Percentiles rank a stretch among this genome's conserved stretches.
Conservation (phyloP, 768 basidiomycete species). For the Russula brevipes region DNA sequence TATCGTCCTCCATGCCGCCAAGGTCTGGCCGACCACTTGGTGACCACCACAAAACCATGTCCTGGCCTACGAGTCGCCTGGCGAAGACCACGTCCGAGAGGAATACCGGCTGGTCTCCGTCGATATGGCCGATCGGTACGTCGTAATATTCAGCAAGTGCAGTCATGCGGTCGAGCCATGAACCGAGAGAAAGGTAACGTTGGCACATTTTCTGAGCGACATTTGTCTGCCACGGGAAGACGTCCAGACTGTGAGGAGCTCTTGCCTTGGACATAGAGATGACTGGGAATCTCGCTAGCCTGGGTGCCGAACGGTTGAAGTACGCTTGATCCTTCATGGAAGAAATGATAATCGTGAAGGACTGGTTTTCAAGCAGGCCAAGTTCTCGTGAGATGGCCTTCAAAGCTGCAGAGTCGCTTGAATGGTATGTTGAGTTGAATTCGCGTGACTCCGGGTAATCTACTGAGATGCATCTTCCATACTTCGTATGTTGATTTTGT, state of each 20-base stretch:
- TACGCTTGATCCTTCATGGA: constrained; percentile 80
- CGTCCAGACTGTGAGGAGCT: constrained; percentile 65
- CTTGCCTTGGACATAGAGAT: constrained; percentile 81
- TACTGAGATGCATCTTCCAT: constrained; percentile 45
- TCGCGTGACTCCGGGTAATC: constrained; percentile 59
- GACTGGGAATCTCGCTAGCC: constrained; percentile 79
- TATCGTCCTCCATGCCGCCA: constrained; percentile 89
- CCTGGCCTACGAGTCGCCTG: constrained; percentile 77
- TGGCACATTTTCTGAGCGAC: constrained; percentile 78
- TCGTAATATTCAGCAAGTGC: constrained; percentile 88
- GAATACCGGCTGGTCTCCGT: constrained; percentile 83
- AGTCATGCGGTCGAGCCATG: constrained; percentile 75
- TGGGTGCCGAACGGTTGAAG: constrained; percentile 68
- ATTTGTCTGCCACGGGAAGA: constrained; percentile 85
- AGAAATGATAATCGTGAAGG: constrained; percentile 73
- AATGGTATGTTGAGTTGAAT: constrained; percentile 70
- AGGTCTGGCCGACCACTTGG: constrained; percentile 82
- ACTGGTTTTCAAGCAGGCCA: constrained; percentile 64
- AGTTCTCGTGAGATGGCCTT: constrained; percentile 87
- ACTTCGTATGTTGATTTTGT: constrained; percentile 43
- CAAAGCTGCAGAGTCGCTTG: constrained; percentile 70
- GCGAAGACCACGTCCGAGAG: constrained; percentile 90
- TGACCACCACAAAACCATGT: constrained; percentile 97
- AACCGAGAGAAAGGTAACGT: constrained; percentile 72
- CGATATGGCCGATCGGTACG: constrained; percentile 87